Percentiles rank a stretch among this genome's conserved stretches.
These are phyloP conservation scores for Ogataea corticis DNA, from an alignment of 805 yeast species.

Conservation along the genomic window DNA sequence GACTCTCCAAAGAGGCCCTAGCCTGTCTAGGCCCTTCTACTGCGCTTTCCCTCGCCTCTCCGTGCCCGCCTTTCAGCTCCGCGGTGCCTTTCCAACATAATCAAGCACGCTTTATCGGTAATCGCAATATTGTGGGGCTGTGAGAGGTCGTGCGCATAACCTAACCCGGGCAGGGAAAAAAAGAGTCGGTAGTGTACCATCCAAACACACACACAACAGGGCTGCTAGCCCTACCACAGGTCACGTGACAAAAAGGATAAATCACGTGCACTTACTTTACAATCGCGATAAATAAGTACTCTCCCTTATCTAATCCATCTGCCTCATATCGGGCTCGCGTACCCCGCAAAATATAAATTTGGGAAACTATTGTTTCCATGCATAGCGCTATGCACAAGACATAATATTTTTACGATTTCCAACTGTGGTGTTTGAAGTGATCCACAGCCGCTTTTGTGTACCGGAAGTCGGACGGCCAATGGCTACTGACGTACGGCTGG, in stretches of 20 bases:
- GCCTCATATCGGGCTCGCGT: too few species aligned
- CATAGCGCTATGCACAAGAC: neutral
- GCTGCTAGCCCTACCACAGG: neutral
- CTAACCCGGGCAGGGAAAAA: neutral
- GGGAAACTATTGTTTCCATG: neutral
- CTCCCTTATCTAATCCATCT: too few species aligned
- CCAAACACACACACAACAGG: slow-evolving; percentile 1
- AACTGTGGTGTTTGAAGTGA: slow-evolving; percentile 6
- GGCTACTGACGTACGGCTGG: slow-evolving; percentile 46
- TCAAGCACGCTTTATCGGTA: slow-evolving; percentile 1
- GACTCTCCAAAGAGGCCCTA: too few species aligned
- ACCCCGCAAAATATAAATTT: too few species aligned
- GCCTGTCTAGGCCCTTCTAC: too few species aligned
- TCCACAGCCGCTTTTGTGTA: slow-evolving; percentile 40
- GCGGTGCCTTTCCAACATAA: too few species aligned
- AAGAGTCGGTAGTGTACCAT: slow-evolving; percentile 12
- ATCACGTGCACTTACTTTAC: too few species aligned
- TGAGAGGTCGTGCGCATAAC: neutral
- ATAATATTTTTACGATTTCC: neutral
- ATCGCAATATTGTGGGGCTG: slow-evolving; percentile 3
- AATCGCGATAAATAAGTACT: too few species aligned
- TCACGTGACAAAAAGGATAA: slow-evolving; percentile 13
- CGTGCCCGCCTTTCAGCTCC: too few species aligned
- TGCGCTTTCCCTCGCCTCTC: too few species aligned
- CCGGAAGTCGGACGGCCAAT: slow-evolving; percentile 55